Evolutionary conservation across 2,329 filamentous ascomycete species (phyloP), one percentile per base, ranked within the genome.

Genomic region (Cladophialophora exuberans): DNA sequence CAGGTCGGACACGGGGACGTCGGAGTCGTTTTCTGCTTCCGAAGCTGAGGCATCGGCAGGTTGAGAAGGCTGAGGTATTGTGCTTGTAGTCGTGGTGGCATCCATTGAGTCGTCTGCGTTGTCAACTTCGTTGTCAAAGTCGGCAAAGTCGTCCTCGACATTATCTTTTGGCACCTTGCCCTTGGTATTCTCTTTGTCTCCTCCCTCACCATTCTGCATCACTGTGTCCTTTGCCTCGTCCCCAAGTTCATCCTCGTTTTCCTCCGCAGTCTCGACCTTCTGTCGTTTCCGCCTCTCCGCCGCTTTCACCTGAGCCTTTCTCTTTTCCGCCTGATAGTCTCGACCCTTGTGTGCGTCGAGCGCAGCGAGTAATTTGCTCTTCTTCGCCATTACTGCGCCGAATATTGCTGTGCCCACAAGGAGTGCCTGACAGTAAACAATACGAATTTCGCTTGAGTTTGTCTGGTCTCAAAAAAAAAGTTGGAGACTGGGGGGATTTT

Each of bases 1-100:
- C 36, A 87, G 85, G 66, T 97, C 92, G 26, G 90, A 96, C 61
- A 96, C 83, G 3, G 92, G 87, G 39, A 97, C 91, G 62, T 95
- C 91, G 63, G 94, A 90, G 39, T 93, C 89, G 3, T 91, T 88
- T 0, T 87, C 84, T 1, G 86, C 86, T 0, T 86, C 83, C 0
- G 84, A 83, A 0, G 84, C 83, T 0, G 80, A 79, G 46, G 35
- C 46, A 0, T 82, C 78, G 0, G 70, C 69, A 0, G 70, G 66
- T 22, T 70, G 66, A n/a, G 67, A 62, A 4, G 70, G 70, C 2
- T 73, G 69, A 5, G 71, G 68, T 4, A 69, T 65, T 25, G 67
- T 63, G 30, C 66, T 45, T 4, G 38, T 45, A 10, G 57, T 57
- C 17, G 49, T 41, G 22, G 4, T 31, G 31, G 22, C 15, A 6